Conservation (phyloP, 2,329 filamentous ascomycete genomes). For the Penicillium frequentans region DNA sequence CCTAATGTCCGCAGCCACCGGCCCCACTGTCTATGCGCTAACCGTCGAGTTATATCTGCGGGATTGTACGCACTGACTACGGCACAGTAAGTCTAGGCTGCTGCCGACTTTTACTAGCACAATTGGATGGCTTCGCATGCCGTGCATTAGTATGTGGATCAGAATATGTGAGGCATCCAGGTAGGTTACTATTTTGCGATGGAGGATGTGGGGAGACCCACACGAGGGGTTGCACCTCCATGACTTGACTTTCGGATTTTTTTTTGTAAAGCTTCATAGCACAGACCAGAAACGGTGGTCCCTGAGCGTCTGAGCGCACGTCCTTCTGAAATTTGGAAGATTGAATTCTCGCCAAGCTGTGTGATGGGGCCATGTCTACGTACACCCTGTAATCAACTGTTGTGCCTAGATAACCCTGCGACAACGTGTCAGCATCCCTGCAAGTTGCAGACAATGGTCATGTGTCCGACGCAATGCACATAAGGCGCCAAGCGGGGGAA, state of each 20-base stretch:
- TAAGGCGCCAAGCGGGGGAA: background rate
- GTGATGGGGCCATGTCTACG: constrained; percentile 3
- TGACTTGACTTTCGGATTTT: background rate
- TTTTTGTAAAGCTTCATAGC: constrained; percentile 3
- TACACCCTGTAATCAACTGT: constrained; percentile 3
- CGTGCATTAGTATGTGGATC: constrained; percentile 19
- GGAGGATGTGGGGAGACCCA: background rate
- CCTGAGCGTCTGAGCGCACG: constrained; percentile 12
- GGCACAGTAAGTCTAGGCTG: constrained; percentile 17
- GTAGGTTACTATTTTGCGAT: background rate
- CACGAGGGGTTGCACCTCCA: background rate
- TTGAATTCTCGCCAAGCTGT: background rate
- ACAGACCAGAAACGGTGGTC: constrained; percentile 9
- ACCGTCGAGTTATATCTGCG: constrained; percentile 17
- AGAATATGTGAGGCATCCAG: constrained; percentile 3
- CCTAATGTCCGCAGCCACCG: constrained; percentile 13
- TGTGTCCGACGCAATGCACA: constrained; percentile 17
- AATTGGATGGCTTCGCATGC: constrained; percentile 13
- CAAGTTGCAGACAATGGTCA: constrained; percentile 17
- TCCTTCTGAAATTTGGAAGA: background rate
- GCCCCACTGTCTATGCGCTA: constrained; percentile 16
- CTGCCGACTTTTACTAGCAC: constrained; percentile 2
- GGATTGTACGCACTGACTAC: constrained; percentile 22
- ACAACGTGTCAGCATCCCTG: constrained; percentile 12
- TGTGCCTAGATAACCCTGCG: background rate